A percentile compares a stretch with the other conserved stretches of the same genome.
phyloP scores from a whole-genome alignment of 176 grass and related monocot species.

The Eleusine indica region DNA sequence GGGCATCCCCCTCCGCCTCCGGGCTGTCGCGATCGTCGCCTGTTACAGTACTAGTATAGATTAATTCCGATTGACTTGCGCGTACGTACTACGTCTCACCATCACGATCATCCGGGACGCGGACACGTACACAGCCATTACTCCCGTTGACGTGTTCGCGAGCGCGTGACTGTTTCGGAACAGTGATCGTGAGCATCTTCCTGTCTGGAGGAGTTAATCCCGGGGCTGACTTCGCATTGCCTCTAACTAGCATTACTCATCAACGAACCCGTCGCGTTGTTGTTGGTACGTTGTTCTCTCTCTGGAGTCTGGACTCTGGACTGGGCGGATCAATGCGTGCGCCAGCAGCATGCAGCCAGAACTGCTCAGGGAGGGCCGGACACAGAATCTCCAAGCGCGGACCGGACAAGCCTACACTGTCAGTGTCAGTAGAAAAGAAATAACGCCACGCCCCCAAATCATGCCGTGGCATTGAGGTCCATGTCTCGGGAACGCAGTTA shows the following conservation, averaged over 20 bases:
- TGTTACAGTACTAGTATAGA: neutral
- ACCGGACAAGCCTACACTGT: too few relatives aligned
- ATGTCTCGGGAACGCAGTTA: neutral
- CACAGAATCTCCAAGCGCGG: too few relatives aligned
- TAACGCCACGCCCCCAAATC: neutral
- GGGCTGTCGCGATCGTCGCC: neutral
- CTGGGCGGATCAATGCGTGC: too few relatives aligned
- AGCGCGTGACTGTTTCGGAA: neutral
- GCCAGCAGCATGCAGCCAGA: too few relatives aligned
- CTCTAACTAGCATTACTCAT: too few relatives aligned
- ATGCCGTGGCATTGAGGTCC: neutral
- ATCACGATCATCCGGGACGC: neutral
- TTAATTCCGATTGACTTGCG: constrained; percentile 6
- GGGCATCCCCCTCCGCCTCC: neutral
- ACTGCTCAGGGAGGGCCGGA: too few relatives aligned
- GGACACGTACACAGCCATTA: neutral
- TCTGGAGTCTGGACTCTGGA: too few relatives aligned
- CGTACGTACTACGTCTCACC: neutral
- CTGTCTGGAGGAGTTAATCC: neutral
- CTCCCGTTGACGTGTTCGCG: neutral
- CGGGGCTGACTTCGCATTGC: neutral
- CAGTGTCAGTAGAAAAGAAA: too few relatives aligned
- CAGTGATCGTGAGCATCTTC: neutral
- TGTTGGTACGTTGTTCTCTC: neutral
- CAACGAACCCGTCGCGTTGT: neutral